phyloP scores from a whole-genome alignment of 176 grass and related monocot species.

The Carex myosuroides region DNA sequence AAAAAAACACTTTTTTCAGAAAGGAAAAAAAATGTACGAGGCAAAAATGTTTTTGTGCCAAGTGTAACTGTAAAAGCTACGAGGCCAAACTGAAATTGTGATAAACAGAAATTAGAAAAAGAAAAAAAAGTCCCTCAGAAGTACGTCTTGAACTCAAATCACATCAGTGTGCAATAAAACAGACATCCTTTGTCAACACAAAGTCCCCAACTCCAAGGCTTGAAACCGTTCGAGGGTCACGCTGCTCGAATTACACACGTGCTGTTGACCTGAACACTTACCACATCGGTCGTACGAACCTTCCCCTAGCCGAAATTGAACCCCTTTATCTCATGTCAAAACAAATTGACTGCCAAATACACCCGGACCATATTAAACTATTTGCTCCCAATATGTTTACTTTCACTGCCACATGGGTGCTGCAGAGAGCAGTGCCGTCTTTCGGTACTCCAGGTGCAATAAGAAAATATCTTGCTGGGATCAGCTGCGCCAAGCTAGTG shows the following conservation, averaged over 20 bases:
- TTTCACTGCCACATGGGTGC: neutral
- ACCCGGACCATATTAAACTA: neutral
- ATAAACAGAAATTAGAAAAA: neutral
- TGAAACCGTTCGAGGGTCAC: constrained; percentile 3
- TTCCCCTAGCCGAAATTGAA: neutral
- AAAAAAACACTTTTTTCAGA: neutral
- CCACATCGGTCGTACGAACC: constrained; percentile 9
- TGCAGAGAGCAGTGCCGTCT: neutral
- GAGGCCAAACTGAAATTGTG: neutral
- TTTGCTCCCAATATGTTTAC: neutral
- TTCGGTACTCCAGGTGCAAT: neutral
- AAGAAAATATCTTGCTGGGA: neutral
- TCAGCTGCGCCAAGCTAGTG: neutral
- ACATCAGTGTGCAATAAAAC: neutral
- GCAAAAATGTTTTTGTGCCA: neutral
- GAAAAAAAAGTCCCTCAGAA: neutral
- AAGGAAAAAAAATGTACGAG: neutral
- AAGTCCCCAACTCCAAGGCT: neutral
- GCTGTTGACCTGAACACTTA: constrained; percentile 22
- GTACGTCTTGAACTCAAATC: neutral
- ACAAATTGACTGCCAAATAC: neutral
- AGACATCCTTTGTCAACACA: neutral
- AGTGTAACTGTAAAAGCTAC: neutral
- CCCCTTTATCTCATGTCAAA: neutral
- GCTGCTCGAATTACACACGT: constrained; percentile 13